A percentile compares a stretch with the other conserved stretches of the same genome.
These are phyloP conservation scores for Helenozyma rhizophorensis DNA, from an alignment of 805 yeast species.

Conservation along the genomic window DNA sequence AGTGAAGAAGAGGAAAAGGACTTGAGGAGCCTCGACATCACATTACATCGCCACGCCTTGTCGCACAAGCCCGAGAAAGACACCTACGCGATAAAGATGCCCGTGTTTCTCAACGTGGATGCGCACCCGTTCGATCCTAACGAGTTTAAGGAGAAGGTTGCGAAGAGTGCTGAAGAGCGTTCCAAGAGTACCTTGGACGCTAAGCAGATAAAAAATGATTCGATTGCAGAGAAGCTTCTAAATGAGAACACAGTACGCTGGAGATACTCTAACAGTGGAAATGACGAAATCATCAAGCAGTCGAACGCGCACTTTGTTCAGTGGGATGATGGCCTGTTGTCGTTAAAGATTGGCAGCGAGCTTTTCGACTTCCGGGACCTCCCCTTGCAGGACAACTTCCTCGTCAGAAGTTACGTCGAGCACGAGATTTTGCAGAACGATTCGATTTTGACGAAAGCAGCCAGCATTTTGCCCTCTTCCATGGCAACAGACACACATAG, in stretches of 20 bases:
- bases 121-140: slow-evolving; percentile 82
- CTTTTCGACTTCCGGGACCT: slow-evolving; percentile 71
- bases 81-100: slow-evolving; percentile 58
- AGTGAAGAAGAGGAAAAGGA: slow-evolving; percentile 28
- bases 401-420: slow-evolving; percentile 66
- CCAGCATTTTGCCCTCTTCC: slow-evolving; percentile 85
- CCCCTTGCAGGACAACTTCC: slow-evolving; percentile 63
- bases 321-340: slow-evolving; percentile 91
- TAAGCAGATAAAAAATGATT: slow-evolving; percentile 43
- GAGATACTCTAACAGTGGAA: slow-evolving; percentile 79
- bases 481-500: slow-evolving; percentile 82
- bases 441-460: slow-evolving; percentile 55
- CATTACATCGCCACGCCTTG: slow-evolving; percentile 49
- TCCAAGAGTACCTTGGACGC: slow-evolving; percentile 26
- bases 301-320: slow-evolving; percentile 85
- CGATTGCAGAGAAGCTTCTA: slow-evolving; percentile 56
- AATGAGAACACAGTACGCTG: slow-evolving; percentile 89
- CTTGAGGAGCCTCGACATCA: slow-evolving; percentile 32
- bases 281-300: slow-evolving; percentile 72
- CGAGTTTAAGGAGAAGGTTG: slow-evolving; percentile 51
- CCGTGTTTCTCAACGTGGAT: slow-evolving; percentile 77
- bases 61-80: slow-evolving; percentile 30
- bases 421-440: slow-evolving; percentile 70
- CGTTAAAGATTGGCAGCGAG: slow-evolving; percentile 84
- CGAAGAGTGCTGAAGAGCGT: slow-evolving; percentile 31